Evolutionary conservation across 257 asterid species (phyloP), one percentile per base, ranked within the genome.

Genomic region (Henckelia pumila): DNA sequence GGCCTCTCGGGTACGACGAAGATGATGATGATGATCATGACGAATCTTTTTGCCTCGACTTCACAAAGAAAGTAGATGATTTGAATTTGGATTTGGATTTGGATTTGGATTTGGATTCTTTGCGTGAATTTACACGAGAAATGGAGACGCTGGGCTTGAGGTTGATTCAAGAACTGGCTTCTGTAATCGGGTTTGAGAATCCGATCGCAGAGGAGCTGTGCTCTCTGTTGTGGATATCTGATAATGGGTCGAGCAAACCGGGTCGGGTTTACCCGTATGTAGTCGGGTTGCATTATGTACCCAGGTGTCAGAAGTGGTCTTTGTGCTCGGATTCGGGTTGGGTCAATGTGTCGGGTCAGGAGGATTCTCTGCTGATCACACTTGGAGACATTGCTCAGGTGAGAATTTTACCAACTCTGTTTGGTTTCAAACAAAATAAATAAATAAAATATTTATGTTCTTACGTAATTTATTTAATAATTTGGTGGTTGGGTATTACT

Each of bases 371-470:
- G 7, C 68, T 89, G 59, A 88, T 85, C 59, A 84, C 95, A 2
- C 65, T 88, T 3, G 97, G 97, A 29, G 97, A 89, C 81, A 77
- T 89, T 62, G 91, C 89, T 71, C 94, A 26, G 29, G n/a, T n/a
- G n/a, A n/a, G n/a, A n/a, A n/a, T n/a, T n/a, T n/a, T n/a, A n/a
- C n/a, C n/a, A n/a, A n/a, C n/a, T n/a, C n/a, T n/a, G n/a, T n/a
- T n/a, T n/a, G n/a, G n/a, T n/a, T n/a, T n/a, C n/a, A n/a, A n/a
- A n/a, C n/a, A n/a, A n/a, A n/a, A n/a, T n/a, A n/a, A n/a, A n/a
- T n/a, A n/a, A n/a, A n/a, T n/a, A n/a, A n/a, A n/a, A n/a, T n/a
- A n/a, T n/a, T n/a, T n/a, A n/a, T n/a, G n/a, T n/a, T n/a, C n/a
- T n/a, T n/a, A n/a, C n/a, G n/a, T n/a, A n/a, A n/a, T n/a, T n/a